phyloP scores from a whole-genome alignment of 805 yeast species.

The Brettanomyces anomalus region DNA sequence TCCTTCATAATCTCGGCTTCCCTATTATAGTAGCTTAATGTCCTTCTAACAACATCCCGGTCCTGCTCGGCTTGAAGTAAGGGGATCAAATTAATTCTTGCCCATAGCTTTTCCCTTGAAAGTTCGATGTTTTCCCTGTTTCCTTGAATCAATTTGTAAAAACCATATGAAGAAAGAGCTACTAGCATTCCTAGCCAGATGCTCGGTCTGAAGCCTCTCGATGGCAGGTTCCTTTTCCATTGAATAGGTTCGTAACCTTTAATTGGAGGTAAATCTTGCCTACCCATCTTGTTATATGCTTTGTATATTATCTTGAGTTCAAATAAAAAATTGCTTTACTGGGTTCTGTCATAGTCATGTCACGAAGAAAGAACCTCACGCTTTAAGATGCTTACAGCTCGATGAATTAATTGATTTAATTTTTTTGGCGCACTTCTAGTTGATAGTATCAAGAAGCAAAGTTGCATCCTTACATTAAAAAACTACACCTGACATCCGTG shows the following conservation, averaged over 20 bases:
- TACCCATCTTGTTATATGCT: conserved; percentile 12
- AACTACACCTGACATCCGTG: no score
- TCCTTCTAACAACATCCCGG: conserved; percentile 67
- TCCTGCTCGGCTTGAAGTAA: conserved; percentile 75
- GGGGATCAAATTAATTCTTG: conserved; percentile 65
- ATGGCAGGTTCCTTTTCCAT: conserved; percentile 81
- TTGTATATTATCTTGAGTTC: no score
- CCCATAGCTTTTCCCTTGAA: conserved; percentile 68
- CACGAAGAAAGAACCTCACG: no score
- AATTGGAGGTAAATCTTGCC: conserved; percentile 78
- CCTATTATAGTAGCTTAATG: conserved; percentile 53
- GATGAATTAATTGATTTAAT: no score
- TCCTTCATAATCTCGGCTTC: conserved; percentile 61
- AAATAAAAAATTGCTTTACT: no score
- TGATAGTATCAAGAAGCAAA: no score
- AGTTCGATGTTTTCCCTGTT: conserved; percentile 71
- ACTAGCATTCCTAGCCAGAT: conserved; percentile 59
- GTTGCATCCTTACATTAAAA: no score
- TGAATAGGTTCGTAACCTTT: conserved; percentile 82
- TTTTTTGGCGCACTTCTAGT: no score
- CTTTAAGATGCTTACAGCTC: no score
- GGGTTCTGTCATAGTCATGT: no score
- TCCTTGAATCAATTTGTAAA: conserved; percentile 55
- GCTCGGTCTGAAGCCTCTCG: conserved; percentile 76
- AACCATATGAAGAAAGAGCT: conserved; percentile 62